Conservation (phyloP, 306 rosid genomes). For the Rosa multiflora region DNA sequence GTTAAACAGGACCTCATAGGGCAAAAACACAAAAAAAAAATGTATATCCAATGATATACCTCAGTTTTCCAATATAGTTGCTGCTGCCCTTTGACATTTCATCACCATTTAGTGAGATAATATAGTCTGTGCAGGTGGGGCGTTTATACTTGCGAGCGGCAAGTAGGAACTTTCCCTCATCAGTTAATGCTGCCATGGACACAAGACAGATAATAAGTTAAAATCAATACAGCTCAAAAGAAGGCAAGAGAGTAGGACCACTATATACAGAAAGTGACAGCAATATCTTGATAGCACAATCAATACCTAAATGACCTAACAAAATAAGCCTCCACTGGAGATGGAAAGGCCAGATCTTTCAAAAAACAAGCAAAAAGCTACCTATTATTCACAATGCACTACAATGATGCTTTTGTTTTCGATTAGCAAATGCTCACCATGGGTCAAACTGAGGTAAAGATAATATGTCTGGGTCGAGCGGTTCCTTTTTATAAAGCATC, state of each 20-base stretch:
- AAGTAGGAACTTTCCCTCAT: conserved; percentile 92
- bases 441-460: conserved; percentile 65
- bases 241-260: conserved; percentile 7
- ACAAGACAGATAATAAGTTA: conserved; percentile 16
- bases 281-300: not conserved
- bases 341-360: not conserved
- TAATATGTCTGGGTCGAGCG: conserved; percentile 78
- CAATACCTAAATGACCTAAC: conserved; percentile 15
- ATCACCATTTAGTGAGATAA: conserved; percentile 66
- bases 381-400: not conserved
- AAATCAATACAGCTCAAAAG: conserved; percentile 24
- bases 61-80: conserved; percentile 80
- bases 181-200: conserved; percentile 55
- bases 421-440: conserved; percentile 48
- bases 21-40: not conserved
- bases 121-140: conserved; percentile 84
- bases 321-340: not conserved
- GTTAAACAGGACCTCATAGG: not conserved
- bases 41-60: conserved; percentile 41
- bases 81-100: conserved; percentile 88
- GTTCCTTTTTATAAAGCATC: conserved; percentile 87
- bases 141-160: conserved; percentile 95
- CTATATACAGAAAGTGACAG: conserved; percentile 4
- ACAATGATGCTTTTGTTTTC: not conserved
- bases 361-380: not conserved